These are phyloP conservation scores for Cutaneotrichosporon cavernicola DNA, from an alignment of 1,284 basidiomycete genomes.

Conservation along the genomic window DNA sequence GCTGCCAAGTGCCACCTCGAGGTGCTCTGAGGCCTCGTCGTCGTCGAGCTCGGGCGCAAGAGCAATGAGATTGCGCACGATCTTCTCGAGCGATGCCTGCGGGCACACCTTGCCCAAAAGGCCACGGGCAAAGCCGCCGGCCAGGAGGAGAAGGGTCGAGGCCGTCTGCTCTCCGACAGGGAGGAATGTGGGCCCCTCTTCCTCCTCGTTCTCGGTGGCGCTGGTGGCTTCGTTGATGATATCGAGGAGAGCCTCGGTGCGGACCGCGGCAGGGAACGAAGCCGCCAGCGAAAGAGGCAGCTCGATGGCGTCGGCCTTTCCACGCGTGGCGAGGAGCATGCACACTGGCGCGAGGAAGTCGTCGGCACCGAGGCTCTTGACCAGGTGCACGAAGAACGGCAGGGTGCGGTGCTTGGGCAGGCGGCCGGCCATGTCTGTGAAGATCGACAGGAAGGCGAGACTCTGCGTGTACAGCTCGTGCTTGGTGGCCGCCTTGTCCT, in stretches of 20 bases:
- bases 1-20: slow-evolving; percentile 37
- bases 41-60: slow-evolving; percentile 33
- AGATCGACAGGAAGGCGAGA: slow-evolving; percentile 51
- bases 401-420: slow-evolving; percentile 53
- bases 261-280: slow-evolving; percentile 62
- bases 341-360: slow-evolving; percentile 81
- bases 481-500: slow-evolving; percentile 57
- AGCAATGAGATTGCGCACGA: slow-evolving; percentile 43
- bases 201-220: slow-evolving; percentile 54
- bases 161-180: slow-evolving; percentile 11
- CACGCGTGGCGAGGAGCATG: slow-evolving; percentile 80
- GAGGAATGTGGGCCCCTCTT: slow-evolving; percentile 30
- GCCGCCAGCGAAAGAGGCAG: slow-evolving; percentile 61
- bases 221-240: slow-evolving; percentile 66
- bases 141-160: slow-evolving; percentile 60
- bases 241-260: slow-evolving; percentile 63
- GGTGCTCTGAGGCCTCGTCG: slow-evolving; percentile 23
- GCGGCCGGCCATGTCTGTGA: slow-evolving; percentile 54
- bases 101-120: slow-evolving; percentile 39
- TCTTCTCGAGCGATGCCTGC: slow-evolving; percentile 34
- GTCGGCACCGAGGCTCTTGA: slow-evolving; percentile 74
- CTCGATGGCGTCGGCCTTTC: slow-evolving; percentile 55
- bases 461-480: slow-evolving; percentile 63
- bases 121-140: slow-evolving; percentile 49
- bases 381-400: slow-evolving; percentile 83